Evolutionary conservation across 805 yeast species (phyloP), one percentile per base, ranked within the genome.

Genomic region (Teunomyces aglyptinius): DNA sequence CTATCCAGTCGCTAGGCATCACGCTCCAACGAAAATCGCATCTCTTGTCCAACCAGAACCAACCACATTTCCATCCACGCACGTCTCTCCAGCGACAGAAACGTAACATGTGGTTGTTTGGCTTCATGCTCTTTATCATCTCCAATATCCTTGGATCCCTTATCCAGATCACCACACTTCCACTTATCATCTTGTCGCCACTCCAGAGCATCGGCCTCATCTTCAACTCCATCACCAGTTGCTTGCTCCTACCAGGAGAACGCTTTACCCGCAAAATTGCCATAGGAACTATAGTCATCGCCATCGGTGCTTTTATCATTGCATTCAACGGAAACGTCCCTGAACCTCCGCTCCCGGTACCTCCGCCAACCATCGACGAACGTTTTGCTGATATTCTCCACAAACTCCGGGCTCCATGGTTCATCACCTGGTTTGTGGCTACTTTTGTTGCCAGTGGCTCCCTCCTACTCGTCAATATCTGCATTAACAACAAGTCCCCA

Each of bases 131-230:
- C 38, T 89, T 90, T 60, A 75, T 90, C 20, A 58, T 78, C 4
- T 82, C 96, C 33, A 90, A 89, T 55, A 67, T 90, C 1, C 68
- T 89, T 34, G 97, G 97, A 1, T 85, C 94, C 2, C 72, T 86
- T 15, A 85, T 89, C 22, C 97, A 90, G 65, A 81, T 90, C 32
- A 80, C 94, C 1, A 85, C 96, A 2, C 70, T 89, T 35, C 97
- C 97, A 1, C 69, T 90, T 49, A 84, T 89, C 38, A 76, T 90
- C 2, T 64, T 89, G 48, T 83, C 90, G 19, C 96, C 96, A 0
- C 67, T 89, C 45, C 96, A 89, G 61, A 89, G 95, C 20, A 81
- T 85, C 19, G 96, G 96, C 0, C 73, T 90, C n/a, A 90, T 89
- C 2, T 89, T 90, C 73, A 90, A 90, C 64, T 81, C 94, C 0